Evolutionary conservation across 495 filamentous ascomycete species (phyloP).

Genomic region (Cenococcum geophilum): DNA sequence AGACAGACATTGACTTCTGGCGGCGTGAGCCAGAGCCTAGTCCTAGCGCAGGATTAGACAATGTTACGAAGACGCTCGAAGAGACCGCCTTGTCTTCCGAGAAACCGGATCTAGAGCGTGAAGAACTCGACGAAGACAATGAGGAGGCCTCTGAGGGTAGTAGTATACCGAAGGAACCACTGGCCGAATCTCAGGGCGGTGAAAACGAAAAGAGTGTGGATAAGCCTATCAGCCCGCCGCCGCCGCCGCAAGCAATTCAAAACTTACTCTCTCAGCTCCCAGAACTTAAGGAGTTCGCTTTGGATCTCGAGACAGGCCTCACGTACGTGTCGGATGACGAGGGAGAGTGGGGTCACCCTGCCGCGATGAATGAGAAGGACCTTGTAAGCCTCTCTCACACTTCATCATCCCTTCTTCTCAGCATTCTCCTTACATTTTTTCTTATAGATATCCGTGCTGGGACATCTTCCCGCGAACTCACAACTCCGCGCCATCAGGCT

Average conservation of each 20-base stretch:
- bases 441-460: constrained; percentile 7
- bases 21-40: background rate
- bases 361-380: constrained; percentile 14
- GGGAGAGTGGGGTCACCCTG: background rate
- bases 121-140: background rate
- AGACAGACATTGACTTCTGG: background rate
- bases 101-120: background rate
- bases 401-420: background rate
- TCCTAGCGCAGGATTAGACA: background rate
- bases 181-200: no score
- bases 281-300: constrained; percentile 8
- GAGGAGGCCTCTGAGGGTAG: background rate
- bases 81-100: background rate
- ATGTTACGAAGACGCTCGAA: background rate
- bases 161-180: no score
- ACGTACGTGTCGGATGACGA: background rate
- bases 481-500: constrained; percentile 16
- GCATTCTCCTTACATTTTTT: background rate
- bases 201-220: background rate
- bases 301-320: constrained; percentile 9
- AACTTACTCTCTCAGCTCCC: background rate
- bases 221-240: background rate
- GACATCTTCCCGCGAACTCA: constrained; percentile 2
- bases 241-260: background rate
- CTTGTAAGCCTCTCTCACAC: constrained; percentile 10